These are phyloP conservation scores for Penicillium longicatenatum DNA, from an alignment of 495 filamentous ascomycete genomes.

Conservation along the genomic window DNA sequence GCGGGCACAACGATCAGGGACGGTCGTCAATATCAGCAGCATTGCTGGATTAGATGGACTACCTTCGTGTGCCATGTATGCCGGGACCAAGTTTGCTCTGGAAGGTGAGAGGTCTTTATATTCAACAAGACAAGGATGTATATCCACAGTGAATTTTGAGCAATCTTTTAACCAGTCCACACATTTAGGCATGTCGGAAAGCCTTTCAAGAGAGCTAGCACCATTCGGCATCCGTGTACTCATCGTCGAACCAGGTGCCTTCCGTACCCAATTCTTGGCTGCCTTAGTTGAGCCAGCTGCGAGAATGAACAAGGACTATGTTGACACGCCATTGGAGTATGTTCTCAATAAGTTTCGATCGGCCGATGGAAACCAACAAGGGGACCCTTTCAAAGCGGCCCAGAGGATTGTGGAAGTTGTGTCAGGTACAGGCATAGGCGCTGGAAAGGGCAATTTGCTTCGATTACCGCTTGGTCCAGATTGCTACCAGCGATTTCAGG, in stretches of 20 bases:
- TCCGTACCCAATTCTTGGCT: constrained; percentile 33
- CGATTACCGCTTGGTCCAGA: constrained; percentile 25
- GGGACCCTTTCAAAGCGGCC: constrained; percentile 20
- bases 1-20: constrained; percentile 40
- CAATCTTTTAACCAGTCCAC: neutral
- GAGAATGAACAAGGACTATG: constrained; percentile 20
- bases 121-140: neutral
- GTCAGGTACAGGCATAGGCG: constrained; percentile 16
- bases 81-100: constrained; percentile 54
- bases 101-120: constrained; percentile 35
- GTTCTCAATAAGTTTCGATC: constrained; percentile 16
- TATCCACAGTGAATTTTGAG: neutral
- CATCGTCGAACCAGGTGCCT: constrained; percentile 39
- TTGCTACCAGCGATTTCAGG: constrained; percentile 17
- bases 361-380: constrained; percentile 8
- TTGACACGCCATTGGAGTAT: constrained; percentile 19
- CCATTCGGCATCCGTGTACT: constrained; percentile 35
- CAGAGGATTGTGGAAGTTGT: constrained; percentile 21
- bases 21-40: constrained; percentile 52
- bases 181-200: constrained; percentile 33
- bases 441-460: constrained; percentile 15
- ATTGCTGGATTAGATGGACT: constrained; percentile 41
- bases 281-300: constrained; percentile 17
- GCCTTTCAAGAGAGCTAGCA: constrained; percentile 29
- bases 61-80: constrained; percentile 49